These are phyloP conservation scores for Termitomyces sp. DNA, from an alignment of 768 basidiomycete genomes.

Conservation along the genomic window DNA sequence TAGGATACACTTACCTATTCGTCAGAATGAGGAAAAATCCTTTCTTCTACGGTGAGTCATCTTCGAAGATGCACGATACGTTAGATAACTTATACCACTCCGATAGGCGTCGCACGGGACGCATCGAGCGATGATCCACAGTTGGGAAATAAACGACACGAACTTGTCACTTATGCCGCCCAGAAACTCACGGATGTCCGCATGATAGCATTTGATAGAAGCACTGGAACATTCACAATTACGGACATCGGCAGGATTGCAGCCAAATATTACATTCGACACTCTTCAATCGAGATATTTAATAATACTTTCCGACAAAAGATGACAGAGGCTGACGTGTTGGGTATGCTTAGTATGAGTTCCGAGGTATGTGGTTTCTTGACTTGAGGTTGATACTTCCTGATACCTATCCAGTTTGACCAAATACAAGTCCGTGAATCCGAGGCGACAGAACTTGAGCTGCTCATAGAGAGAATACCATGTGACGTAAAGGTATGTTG, in stretches of 20 bases:
- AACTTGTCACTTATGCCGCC: conserved; percentile 65
- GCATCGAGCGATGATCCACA: conserved; percentile 64
- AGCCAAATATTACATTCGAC: conserved; percentile 91
- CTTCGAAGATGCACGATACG: neutral
- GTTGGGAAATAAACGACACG: conserved; percentile 61
- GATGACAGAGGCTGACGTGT: conserved; percentile 92
- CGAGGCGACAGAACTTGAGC: conserved; percentile 78
- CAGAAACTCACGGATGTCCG: conserved; percentile 55
- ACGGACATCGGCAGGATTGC: conserved; percentile 96
- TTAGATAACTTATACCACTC: neutral
- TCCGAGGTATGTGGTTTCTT: conserved; percentile 61
- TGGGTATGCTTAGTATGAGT: conserved; percentile 81
- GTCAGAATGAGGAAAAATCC: conserved; percentile 94
- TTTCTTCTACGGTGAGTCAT: conserved; percentile 64
- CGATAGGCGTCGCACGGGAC: conserved; percentile 61
- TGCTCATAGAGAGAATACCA: conserved; percentile 60
- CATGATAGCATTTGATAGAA: conserved; percentile 78
- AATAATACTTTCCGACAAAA: conserved; percentile 66
- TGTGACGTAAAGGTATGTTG: conserved; percentile 69
- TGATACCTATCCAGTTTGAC: conserved; percentile 56
- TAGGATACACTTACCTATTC: conserved; percentile 95
- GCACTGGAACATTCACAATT: conserved; percentile 53
- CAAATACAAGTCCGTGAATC: conserved; percentile 93
- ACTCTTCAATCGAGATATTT: conserved; percentile 84
- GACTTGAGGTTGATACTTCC: neutral